Conservation (phyloP, 371 early-diverging fungal species). For the Mucor mucedo region DNA sequence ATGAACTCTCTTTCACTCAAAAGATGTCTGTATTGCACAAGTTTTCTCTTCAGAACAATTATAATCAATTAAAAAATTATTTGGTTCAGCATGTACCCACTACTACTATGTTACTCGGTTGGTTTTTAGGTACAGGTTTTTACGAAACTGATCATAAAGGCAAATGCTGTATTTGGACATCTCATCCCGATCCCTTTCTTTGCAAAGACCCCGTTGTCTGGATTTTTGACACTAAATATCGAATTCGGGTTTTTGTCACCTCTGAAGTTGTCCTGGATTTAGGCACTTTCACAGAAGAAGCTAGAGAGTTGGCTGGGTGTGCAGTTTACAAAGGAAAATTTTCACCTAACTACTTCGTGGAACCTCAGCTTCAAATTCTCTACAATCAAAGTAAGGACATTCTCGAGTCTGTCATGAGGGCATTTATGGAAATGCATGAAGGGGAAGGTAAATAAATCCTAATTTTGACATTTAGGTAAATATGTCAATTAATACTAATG, state of each 20-base stretch:
- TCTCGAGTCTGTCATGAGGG: neutral
- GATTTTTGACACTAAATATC: constrained; percentile 12
- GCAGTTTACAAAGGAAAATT: neutral
- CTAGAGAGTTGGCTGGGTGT: neutral
- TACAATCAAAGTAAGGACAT: neutral
- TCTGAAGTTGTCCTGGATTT: constrained; percentile 9
- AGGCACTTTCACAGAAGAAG: neutral
- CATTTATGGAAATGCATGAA: neutral
- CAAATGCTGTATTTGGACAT: constrained; percentile 6
- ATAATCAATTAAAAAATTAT: neutral
- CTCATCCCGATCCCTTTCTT: constrained; percentile 15
- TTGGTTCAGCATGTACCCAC: constrained; percentile 2
- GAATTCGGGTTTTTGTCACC: constrained; percentile 14
- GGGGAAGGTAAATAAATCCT: neutral
- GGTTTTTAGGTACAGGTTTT: neutral
- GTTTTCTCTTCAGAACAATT: neutral
- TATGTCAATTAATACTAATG: neutral
- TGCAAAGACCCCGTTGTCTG: constrained; percentile 14
- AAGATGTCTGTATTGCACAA: neutral
- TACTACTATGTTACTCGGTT: constrained; percentile 8
- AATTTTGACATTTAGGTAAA: too few species aligned
- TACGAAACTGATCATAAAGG: neutral
- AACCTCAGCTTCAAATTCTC: neutral
- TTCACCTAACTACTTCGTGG: constrained; percentile 7
- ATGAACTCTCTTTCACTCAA: neutral